Evolutionary conservation across 2,329 filamentous ascomycete genomes (phyloP).

Genomic region (Alternaria triticimaculans): DNA sequence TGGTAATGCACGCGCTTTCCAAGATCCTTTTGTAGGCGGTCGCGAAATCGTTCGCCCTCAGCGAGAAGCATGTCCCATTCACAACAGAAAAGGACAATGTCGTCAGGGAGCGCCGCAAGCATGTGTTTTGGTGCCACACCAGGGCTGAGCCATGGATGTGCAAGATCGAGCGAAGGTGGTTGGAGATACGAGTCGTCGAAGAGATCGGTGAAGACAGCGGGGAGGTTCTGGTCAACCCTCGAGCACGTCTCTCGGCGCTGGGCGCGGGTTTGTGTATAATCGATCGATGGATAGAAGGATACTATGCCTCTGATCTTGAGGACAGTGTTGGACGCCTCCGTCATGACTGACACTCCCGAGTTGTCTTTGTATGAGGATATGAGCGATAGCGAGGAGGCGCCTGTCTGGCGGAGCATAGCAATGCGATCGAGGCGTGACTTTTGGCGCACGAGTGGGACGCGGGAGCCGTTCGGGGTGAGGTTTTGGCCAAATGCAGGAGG

Average conservation of each 20-base stretch:
- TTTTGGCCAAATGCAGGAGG: constrained; percentile 15
- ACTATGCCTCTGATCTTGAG: constrained; percentile 62
- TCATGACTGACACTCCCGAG: constrained; percentile 40
- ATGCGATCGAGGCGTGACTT: constrained; percentile 43
- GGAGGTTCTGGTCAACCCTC: constrained; percentile 60
- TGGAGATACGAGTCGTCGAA: constrained; percentile 60
- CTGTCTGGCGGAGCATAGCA: constrained; percentile 44
- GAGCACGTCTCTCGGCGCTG: constrained; percentile 63
- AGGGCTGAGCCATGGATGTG: constrained; percentile 66
- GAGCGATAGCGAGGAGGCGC: constrained; percentile 44
- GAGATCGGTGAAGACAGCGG: constrained; percentile 58
- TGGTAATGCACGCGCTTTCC: constrained; percentile 65
- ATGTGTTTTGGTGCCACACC: constrained; percentile 62
- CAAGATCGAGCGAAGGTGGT: constrained; percentile 57
- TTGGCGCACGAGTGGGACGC: constrained; percentile 40
- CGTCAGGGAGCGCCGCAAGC: constrained; percentile 62
- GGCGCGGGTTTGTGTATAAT: constrained; percentile 66
- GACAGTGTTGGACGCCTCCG: constrained; percentile 48
- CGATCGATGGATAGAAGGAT: constrained; percentile 68
- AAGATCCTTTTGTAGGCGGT: constrained; percentile 60
- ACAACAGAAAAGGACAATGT: constrained; percentile 68
- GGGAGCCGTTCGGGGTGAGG: constrained; percentile 41
- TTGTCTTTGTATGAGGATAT: constrained; percentile 47
- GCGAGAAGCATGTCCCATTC: constrained; percentile 72
- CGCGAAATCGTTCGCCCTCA: constrained; percentile 67